Evolutionary conservation across 805 yeast species (phyloP), one percentile per base, ranked within the genome.

Genomic region (Dipodascus geniculatus): DNA sequence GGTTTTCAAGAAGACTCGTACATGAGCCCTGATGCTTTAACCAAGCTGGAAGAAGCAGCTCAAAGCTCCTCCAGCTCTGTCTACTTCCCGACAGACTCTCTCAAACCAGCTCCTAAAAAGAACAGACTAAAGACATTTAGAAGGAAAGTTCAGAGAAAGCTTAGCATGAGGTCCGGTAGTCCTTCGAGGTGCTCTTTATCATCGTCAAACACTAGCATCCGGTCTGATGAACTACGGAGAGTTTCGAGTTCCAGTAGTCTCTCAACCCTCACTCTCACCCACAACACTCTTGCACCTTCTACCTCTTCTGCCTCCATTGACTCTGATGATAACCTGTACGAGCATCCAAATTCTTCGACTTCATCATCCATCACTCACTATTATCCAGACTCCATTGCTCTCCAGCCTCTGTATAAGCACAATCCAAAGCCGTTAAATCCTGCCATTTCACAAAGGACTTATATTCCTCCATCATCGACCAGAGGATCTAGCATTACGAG

Each of bases 111-210:
- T 6, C 33, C 6, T 6, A 28, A 28, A 11, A 28, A 11, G 11
- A 28, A 28, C 33, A 28, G 11, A 28, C 33, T 28, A 6, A 28
- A 28, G 11, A 28, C 33, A 6, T 28, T 28, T 28, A 11, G 33
- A 28, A 28, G 11, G 33, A 28, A 28, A 28, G 11, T 28, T 6
- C 33, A 28, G 33, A 28, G 33, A 28, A 28, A 28, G 33, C 33
- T 28, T 11, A 28, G 33, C 11, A 28, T 6, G 17, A 35, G 47
- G 14, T 48, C 53, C n/a, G 2, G 16, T 50, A 17, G 47, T 20
- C 31, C 51, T 14, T 48, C 53, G 2, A 19, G 49, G 28, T 50
- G 49, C 20, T 16, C 48, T 53, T 56, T 60, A 2, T 50, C 28
- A 47, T 55, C 58, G 48, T 23, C 49, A 8, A 28, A 28, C 11